Conservation (phyloP, 2,329 filamentous ascomycete species). For the Eurotiales sp. region DNA sequence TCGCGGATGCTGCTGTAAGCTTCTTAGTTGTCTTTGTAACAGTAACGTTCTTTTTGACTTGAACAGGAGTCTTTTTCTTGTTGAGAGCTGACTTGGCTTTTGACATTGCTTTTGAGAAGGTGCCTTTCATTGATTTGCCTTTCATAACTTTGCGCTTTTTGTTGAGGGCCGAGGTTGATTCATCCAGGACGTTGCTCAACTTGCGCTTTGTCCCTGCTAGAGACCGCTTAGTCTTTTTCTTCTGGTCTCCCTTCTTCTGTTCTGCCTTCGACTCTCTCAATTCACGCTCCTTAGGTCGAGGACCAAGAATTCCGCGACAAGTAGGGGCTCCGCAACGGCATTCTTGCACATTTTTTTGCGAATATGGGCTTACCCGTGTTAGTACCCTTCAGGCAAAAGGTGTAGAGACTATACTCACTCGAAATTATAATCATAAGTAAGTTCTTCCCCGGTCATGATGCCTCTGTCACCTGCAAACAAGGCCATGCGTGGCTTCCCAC, state of each 20-base stretch:
- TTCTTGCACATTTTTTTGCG: constrained; percentile 59
- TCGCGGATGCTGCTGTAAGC: constrained; percentile 13
- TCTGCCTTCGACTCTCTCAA: constrained; percentile 27
- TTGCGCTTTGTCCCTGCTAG: constrained; percentile 32
- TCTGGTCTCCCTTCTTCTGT: constrained; percentile 19
- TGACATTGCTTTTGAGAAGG: constrained; percentile 22
- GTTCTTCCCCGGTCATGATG: constrained; percentile 90
- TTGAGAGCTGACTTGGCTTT: constrained; percentile 20
- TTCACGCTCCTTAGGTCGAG: constrained; percentile 46
- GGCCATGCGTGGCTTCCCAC: constrained; percentile 90
- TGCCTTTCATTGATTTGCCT: constrained; percentile 30
- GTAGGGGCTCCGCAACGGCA: constrained; percentile 60
- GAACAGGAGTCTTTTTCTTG: constrained; percentile 15
- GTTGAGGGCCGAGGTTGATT: constrained; percentile 26
- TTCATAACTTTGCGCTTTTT: constrained; percentile 29
- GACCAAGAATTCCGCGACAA: constrained; percentile 61
- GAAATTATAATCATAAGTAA: constrained; percentile 89
- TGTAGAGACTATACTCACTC: constrained; percentile 45
- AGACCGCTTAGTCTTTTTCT: constrained; percentile 16
- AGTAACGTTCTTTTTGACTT: constrained; percentile 19
- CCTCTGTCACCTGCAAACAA: constrained; percentile 87
- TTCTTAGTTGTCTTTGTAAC: constrained; percentile 18
- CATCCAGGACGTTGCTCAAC: constrained; percentile 22
- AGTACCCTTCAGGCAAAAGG: constrained; percentile 15
- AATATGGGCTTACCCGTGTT: constrained; percentile 47